Evolutionary conservation across 345 rosid species (phyloP).

Genomic region (Mangifera indica): DNA sequence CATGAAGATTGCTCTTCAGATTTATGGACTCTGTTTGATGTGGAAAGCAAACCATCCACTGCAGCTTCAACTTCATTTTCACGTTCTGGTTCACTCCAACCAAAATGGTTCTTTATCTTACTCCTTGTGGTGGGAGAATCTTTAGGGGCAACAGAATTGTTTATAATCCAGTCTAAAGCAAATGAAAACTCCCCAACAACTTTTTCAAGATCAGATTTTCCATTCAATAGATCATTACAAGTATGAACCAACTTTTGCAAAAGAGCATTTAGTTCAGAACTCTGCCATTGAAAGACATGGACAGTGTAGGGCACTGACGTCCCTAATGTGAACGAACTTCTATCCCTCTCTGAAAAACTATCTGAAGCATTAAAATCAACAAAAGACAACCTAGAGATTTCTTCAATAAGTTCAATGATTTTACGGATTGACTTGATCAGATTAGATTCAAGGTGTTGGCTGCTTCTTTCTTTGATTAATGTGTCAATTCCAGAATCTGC

Average conservation of each 20-base stretch:
- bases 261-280: slow-evolving; percentile 37
- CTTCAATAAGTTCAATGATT: slow-evolving; percentile 43
- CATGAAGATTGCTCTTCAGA: slow-evolving; percentile 22
- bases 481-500: slow-evolving; percentile 23
- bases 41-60: slow-evolving; percentile 11
- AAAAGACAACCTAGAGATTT: slow-evolving; percentile 26
- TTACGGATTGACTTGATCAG: slow-evolving; percentile 41
- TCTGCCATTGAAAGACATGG: slow-evolving; percentile 46
- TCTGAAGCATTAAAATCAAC: slow-evolving; percentile 1
- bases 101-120: slow-evolving; percentile 60
- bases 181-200: slow-evolving; percentile 41
- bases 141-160: slow-evolving; percentile 29
- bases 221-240: slow-evolving; percentile 39
- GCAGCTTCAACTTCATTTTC: slow-evolving; percentile 27
- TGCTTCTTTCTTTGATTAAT: slow-evolving; percentile 16
- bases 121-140: slow-evolving; percentile 52
- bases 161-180: slow-evolving; percentile 48
- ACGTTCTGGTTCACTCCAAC: slow-evolving; percentile 29
- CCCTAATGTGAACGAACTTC: slow-evolving; percentile 17
- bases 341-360: slow-evolving; percentile 14
- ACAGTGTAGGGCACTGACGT: slow-evolving; percentile 31
- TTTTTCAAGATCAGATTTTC: slow-evolving; percentile 31
- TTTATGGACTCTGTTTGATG: slow-evolving; percentile 18
- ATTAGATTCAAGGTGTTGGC: slow-evolving; percentile 20
- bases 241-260: slow-evolving; percentile 33